Conservation (phyloP, 2,329 filamentous ascomycete genomes). For the Eurotiales sp. region DNA sequence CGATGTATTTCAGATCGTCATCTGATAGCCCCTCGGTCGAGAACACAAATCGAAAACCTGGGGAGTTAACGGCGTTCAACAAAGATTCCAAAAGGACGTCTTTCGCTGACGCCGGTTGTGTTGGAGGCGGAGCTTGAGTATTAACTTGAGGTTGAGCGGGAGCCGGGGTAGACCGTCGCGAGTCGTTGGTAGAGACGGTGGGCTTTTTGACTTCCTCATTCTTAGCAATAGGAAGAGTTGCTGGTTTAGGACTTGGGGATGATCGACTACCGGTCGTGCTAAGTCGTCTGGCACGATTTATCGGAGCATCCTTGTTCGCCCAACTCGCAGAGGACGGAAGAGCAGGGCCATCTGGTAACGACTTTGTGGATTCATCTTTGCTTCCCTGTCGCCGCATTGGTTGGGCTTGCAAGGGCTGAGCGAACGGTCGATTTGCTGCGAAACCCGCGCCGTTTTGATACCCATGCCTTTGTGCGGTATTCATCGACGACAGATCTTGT, state of each 20-base stretch:
- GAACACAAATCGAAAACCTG: conserved; percentile 53
- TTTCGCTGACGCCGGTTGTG: conserved; percentile 19
- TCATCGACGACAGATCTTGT: conserved; percentile 91
- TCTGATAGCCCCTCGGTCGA: conserved; percentile 43
- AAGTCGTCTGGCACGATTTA: conserved; percentile 62
- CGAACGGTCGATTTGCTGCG: conserved; percentile 47
- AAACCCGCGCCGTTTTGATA: conserved; percentile 40
- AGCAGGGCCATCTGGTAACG: conserved; percentile 77
- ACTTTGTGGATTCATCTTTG: conserved; percentile 58
- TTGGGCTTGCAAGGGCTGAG: conserved; percentile 48
- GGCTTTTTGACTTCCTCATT: conserved; percentile 35
- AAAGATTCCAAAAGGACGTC: conserved; percentile 37
- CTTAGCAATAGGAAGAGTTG: conserved; percentile 41
- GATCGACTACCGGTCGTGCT: conserved; percentile 80
- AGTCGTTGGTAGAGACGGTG: conserved; percentile 22
- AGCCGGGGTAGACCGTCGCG: conserved; percentile 22
- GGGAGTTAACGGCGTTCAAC: conserved; percentile 45
- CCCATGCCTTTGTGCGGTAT: conserved; percentile 76
- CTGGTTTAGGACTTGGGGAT: conserved; percentile 71
- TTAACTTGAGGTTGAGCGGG: conserved; percentile 20
- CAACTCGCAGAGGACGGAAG: conserved; percentile 90
- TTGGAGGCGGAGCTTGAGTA: conserved; percentile 20
- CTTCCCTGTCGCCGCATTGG: conserved; percentile 71
- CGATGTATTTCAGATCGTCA: conserved; percentile 51
- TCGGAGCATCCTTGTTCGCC: conserved; percentile 67